Percentiles rank a stretch among this genome's conserved stretches.
phyloP scores from a whole-genome alignment of 192 early-diverging fungal genomes.

The Gryganskiella cystojenkinii region DNA sequence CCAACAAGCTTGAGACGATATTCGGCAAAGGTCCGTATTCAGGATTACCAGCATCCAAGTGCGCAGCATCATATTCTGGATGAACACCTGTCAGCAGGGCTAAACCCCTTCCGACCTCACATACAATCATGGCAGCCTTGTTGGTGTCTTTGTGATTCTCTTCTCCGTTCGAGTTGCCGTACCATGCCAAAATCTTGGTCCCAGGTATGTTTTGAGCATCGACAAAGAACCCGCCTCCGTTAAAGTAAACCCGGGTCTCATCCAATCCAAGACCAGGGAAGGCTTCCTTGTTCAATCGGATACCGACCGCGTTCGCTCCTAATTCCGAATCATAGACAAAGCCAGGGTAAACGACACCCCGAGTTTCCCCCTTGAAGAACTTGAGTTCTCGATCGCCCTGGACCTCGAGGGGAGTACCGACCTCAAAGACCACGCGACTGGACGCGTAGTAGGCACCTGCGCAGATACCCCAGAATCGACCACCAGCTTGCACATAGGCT shows the following conservation, averaged over 20 bases:
- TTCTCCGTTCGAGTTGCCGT: conserved; percentile 7
- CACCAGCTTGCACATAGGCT: conserved; percentile 77
- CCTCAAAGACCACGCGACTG: conserved; percentile 81
- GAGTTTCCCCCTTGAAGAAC: conserved; percentile 74
- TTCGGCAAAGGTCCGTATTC: conserved; percentile 62
- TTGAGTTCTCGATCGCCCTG: conserved; percentile 77
- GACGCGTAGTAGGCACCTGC: conserved; percentile 90
- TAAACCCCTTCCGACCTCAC: conserved; percentile 69
- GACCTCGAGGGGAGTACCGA: conserved; percentile 70
- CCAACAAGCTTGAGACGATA: conserved; percentile 58
- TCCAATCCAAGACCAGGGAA: conserved; percentile 24
- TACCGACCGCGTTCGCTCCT: conserved; percentile 26
- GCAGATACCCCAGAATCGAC: conserved; percentile 92
- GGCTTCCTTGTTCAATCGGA: conserved; percentile 3
- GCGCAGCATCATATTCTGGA: conserved; percentile 79
- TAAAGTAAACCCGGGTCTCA: conserved; percentile 66
- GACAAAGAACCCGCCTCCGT: conserved; percentile 79
- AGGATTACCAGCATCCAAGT: conserved; percentile 56
- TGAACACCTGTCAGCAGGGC: conserved; percentile 87
- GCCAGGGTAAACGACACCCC: conserved; percentile 81
- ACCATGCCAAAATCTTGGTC: conserved; percentile 55
- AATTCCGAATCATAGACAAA: conserved; percentile 79
- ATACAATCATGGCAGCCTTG: conserved; percentile 76
- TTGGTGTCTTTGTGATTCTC: conserved; percentile 19
- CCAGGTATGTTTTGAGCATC: conserved; percentile 37